Conservation (phyloP, 352 stramenopile genomes). For the Pythium angustatum region DNA sequence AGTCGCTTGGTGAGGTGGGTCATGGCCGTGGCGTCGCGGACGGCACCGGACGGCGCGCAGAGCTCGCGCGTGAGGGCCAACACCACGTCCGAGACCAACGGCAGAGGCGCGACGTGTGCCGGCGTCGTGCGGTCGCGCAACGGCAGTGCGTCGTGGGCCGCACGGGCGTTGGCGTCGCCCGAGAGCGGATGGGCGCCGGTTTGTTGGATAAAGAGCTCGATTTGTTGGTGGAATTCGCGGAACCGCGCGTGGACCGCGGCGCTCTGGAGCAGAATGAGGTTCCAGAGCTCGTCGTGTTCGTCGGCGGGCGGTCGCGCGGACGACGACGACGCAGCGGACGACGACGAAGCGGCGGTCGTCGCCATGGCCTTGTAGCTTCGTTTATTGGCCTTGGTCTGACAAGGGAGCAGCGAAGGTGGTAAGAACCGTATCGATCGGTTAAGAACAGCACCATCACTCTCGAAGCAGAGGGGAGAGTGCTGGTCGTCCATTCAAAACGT, state of each 20-base stretch:
- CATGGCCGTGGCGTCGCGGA: slow-evolving; percentile 41
- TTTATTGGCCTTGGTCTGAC: too few relatives aligned
- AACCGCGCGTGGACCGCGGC: slow-evolving; percentile 45
- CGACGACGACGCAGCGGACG: not conserved
- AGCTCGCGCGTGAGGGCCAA: slow-evolving; percentile 37
- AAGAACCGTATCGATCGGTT: not conserved
- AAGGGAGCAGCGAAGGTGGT: not conserved
- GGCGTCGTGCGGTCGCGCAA: slow-evolving; percentile 33
- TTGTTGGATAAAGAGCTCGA: slow-evolving; percentile 62
- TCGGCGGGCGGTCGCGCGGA: slow-evolving; percentile 2
- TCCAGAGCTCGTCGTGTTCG: slow-evolving; percentile 43
- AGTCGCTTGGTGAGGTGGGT: slow-evolving; percentile 41
- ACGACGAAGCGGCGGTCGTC: not conserved
- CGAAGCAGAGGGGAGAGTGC: not conserved
- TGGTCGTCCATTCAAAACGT: not conserved
- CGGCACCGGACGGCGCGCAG: slow-evolving; percentile 40
- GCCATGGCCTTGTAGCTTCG: not conserved
- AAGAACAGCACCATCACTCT: not conserved
- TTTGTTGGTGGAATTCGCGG: slow-evolving; percentile 65
- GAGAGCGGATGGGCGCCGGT: slow-evolving; percentile 52
- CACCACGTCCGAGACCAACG: slow-evolving; percentile 47
- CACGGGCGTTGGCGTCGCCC: slow-evolving; percentile 20
- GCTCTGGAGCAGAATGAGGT: slow-evolving; percentile 60
- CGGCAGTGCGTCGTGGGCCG: slow-evolving; percentile 30
- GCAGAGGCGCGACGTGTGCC: slow-evolving; percentile 22